Evolutionary conservation across 306 rosid genomes (phyloP).

Genomic region (Casuarina glauca): DNA sequence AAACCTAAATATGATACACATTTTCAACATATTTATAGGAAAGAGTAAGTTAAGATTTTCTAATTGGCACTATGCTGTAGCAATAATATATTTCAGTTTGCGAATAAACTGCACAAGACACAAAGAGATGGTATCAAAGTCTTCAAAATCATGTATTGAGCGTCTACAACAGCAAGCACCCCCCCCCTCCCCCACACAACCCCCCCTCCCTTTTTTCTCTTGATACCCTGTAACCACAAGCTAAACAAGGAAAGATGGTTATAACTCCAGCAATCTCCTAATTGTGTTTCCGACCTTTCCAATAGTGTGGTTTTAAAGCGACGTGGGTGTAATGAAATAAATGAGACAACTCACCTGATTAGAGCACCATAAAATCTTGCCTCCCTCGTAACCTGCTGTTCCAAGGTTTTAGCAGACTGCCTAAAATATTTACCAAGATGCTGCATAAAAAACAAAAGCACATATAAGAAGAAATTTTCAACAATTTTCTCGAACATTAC

Average conservation of each 20-base stretch:
- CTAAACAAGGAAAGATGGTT: neutral
- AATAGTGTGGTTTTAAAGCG: conserved; percentile 4
- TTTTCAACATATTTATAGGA: conserved; percentile 19
- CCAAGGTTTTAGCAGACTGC: conserved; percentile 92
- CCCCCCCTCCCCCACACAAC: too few species aligned
- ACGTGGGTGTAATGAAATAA: conserved; percentile 7
- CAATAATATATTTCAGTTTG: neutral
- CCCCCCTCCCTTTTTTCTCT: neutral
- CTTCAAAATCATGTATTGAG: neutral
- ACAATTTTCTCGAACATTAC: neutral
- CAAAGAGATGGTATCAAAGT: neutral
- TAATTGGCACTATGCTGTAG: neutral
- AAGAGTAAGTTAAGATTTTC: neutral
- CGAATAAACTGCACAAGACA: neutral
- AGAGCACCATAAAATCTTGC: conserved; percentile 96
- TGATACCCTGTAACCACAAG: neutral
- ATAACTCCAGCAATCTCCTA: neutral
- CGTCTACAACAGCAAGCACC: neutral
- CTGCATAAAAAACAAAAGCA: conserved; percentile 41
- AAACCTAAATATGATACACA: conserved; percentile 2
- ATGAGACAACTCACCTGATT: conserved; percentile 59
- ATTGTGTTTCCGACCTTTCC: neutral
- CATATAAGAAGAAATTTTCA: conserved; percentile 15
- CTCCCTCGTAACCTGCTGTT: conserved; percentile 86
- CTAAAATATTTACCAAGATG: conserved; percentile 88